These are phyloP conservation scores for Plenodomus tracheiphilus DNA, from an alignment of 2,329 filamentous ascomycete species.

Conservation along the genomic window DNA sequence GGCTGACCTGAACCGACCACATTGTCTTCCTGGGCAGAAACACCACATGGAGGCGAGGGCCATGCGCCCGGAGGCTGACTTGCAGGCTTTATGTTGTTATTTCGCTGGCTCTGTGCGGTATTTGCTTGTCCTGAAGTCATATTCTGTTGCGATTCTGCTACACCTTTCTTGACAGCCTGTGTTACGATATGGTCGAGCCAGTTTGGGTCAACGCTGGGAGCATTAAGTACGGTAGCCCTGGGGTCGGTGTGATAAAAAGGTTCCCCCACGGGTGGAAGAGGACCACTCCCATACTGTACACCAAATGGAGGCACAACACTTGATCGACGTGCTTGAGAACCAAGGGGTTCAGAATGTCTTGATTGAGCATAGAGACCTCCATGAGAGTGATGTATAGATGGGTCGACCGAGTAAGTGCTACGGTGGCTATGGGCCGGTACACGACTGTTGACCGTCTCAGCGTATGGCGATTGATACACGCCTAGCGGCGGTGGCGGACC, in stretches of 20 bases:
- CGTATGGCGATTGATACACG: constrained; percentile 18
- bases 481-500: constrained; percentile 7
- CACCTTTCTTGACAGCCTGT: constrained; percentile 25
- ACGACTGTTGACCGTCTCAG: constrained; percentile 11
- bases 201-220: constrained; percentile 11
- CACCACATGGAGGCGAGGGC: constrained; percentile 20
- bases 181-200: constrained; percentile 22
- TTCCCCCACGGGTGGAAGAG: constrained; percentile 19
- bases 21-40: not conserved
- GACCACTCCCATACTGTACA: constrained; percentile 34
- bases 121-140: constrained; percentile 1
- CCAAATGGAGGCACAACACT: constrained; percentile 10
- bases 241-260: not conserved
- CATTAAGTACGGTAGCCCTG: not conserved
- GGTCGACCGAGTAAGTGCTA: not conserved
- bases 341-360: constrained; percentile 12
- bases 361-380: not conserved
- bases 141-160: constrained; percentile 18
- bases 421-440: constrained; percentile 4
- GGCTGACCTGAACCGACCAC: not conserved
- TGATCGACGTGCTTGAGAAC: constrained; percentile 7
- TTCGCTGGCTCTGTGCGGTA: not conserved
- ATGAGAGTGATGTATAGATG: not conserved
- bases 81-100: not conserved
- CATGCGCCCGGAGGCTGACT: constrained; percentile 30